Base-by-base conservation (phyloP, 2,329 filamentous ascomycete species). In the Penicillium rolfsii region DNA sequence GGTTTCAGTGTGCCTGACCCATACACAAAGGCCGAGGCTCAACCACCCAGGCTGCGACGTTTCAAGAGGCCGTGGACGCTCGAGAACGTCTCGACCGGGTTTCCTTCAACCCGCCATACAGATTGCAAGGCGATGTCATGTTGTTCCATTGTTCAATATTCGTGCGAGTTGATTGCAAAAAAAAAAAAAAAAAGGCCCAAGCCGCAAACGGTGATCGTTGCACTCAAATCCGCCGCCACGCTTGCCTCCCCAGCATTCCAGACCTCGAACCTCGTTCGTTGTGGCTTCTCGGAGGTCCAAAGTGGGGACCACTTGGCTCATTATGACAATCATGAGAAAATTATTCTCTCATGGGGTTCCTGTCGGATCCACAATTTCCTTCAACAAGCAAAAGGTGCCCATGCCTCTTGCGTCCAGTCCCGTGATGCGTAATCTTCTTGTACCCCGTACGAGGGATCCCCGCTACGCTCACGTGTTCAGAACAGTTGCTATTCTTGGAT, bases 181-280 rank as follows among this genome's bases (percentile, higher is more conserved):
- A 22, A 22, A 22, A 22, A 22, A 22, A 22, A 22, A 9, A 43
- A 43, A 40, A 41, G 7, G 5, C 6, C 26, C 22, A 12, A 7
- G 46, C 54, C 52, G 50, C 12, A 58, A 58, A 55, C 49, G 48
- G 45, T 12, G 26, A 57, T 56, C 41, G 58, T 54, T 56, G 60
- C 50, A 60, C 58, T 49, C 36, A 49, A 58, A 55, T 52, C 36
- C 30, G 24, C 49, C 41, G 24, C 49, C 41, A 35, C 24, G 30
- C 35, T 38, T 22, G 12, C 9, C 33, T 40, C 49, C 59, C 55
- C 46, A 59, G 55, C 63, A 61, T 61, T 63, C 49, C 40, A 14
- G 49, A 35, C 26, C 28, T 52, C 61, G 61, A 61, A 63, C 38
- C 46, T 63, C 57, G 52, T 56, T 54, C n/a, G 26, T 33, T 35